Base-by-base conservation (phyloP, 805 yeast species). In the Candida odintsovae region DNA sequence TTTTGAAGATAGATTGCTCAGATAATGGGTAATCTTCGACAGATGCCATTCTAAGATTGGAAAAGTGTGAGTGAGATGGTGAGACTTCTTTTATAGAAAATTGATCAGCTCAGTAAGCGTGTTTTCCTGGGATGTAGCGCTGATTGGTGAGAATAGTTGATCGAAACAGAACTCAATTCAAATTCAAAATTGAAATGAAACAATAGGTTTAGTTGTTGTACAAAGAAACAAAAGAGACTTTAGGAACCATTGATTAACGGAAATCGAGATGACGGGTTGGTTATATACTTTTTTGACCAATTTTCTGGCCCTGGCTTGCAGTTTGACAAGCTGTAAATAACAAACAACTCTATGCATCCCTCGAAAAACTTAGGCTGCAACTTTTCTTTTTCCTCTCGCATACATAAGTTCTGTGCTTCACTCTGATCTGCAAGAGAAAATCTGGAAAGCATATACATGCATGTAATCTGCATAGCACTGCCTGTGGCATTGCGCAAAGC, bases 351-450 rank as follows among this genome's bases (percentile, higher is more conserved):
- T n/a, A n/a, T n/a, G 28, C 28, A 25, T 25, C 10, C 12, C 28
- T 25, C 8, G 28, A 8, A 25, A 28, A 13, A 28, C n/a, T 13
- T 28, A 13, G n/a, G 31, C n/a, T n/a, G n/a, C 31, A 28, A 28
- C 31, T 28, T 28, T 28, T 28, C 31, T 28, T 28, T 28, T 28
- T 28, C 31, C 4, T 3, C 6, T 4, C 31, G n/a, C 31, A 28
- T 13, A 28, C 28, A 25, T 8, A 25, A 25, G 28, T 38, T 41
- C 38, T 45, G 42, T 45, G 42, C 41, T 29, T 36, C 33, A 36
- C 31, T 25, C 13, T 28, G 48, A 45, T 45, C 44, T 45, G 51
- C 51, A 42, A 43, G 51, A 28, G 48, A 48, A 48, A 48, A 42
- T 42, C 46, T 28, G 31, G 15, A 28, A 28, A 28, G 31, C 31